Conservation (phyloP, 805 yeast species). For the Candida tammaniensis region DNA sequence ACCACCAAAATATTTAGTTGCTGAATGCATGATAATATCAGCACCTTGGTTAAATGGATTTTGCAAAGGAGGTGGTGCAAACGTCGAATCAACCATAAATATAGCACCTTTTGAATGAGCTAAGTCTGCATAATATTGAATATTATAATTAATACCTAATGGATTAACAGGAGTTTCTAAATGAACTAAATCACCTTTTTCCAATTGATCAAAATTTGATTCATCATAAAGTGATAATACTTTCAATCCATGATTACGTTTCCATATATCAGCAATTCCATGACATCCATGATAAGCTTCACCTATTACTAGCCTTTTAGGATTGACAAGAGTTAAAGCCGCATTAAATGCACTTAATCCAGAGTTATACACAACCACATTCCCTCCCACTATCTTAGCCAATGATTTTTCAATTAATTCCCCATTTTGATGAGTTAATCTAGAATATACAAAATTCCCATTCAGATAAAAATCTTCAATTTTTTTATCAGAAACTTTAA, state of each 20-base stretch:
- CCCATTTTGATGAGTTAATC: constrained; percentile 73
- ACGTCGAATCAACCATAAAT: constrained; percentile 77
- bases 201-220: constrained; percentile 42
- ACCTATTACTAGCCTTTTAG: constrained; percentile 71
- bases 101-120: constrained; percentile 80
- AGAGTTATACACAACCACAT: constrained; percentile 68
- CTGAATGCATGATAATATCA: constrained; percentile 89
- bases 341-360: constrained; percentile 85
- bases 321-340: constrained; percentile 64
- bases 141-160: constrained; percentile 62
- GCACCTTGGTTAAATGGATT: constrained; percentile 82
- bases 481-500: constrained; percentile 34
- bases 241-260: constrained; percentile 58
- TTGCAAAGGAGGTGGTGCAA: constrained; percentile 90
- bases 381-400: constrained; percentile 55
- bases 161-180: constrained; percentile 91
- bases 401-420: constrained; percentile 65
- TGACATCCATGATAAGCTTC: constrained; percentile 85
- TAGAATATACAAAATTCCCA: constrained; percentile 48
- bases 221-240: constrained; percentile 33
- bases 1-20: constrained; percentile 94
- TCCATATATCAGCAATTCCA: constrained; percentile 61
- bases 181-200: constrained; percentile 73
- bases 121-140: constrained; percentile 56
- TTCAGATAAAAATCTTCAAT: constrained; percentile 11